Evolutionary conservation across 2,329 filamentous ascomycete species (phyloP).

Genomic region (Alternaria brassicae): DNA sequence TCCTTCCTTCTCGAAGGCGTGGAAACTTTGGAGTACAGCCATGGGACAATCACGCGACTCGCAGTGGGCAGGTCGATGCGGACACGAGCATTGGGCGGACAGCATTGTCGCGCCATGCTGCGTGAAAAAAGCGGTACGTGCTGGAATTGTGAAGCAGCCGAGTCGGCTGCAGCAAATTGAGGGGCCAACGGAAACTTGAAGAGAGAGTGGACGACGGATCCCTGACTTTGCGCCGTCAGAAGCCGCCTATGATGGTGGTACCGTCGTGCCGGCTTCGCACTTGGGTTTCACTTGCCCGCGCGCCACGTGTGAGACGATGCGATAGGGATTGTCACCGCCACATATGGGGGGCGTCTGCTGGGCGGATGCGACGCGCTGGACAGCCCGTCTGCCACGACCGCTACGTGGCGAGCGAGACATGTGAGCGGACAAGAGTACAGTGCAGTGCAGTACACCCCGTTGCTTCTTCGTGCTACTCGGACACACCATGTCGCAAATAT

Average conservation of each 20-base stretch:
- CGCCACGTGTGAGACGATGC: constrained; percentile 35
- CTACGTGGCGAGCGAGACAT: constrained; percentile 12
- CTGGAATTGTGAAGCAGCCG: constrained; percentile 14
- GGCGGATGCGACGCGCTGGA: constrained; percentile 22
- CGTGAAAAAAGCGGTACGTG: neutral
- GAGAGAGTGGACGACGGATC: constrained; percentile 17
- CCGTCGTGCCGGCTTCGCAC: constrained; percentile 35
- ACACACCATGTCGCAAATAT: constrained; percentile 13
- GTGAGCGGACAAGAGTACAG: constrained; percentile 2
- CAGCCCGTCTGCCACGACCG: constrained; percentile 18
- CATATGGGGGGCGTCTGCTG: constrained; percentile 20
- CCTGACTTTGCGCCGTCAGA: constrained; percentile 29
- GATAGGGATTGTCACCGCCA: constrained; percentile 19
- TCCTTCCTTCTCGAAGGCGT: constrained; percentile 39
- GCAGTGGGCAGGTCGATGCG: constrained; percentile 9
- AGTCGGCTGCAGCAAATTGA: constrained; percentile 14
- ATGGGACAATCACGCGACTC: constrained; percentile 38
- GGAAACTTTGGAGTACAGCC: constrained; percentile 12
- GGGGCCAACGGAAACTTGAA: constrained; percentile 4
- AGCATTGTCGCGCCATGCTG: constrained; percentile 12
- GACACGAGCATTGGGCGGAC: constrained; percentile 6
- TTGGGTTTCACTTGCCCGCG: constrained; percentile 37
- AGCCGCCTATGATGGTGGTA: constrained; percentile 33
- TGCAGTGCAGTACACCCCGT: constrained; percentile 12
- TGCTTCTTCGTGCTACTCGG: constrained; percentile 11